These are phyloP conservation scores for Calocybe cyanea DNA, from an alignment of 768 basidiomycete genomes.

Conservation along the genomic window DNA sequence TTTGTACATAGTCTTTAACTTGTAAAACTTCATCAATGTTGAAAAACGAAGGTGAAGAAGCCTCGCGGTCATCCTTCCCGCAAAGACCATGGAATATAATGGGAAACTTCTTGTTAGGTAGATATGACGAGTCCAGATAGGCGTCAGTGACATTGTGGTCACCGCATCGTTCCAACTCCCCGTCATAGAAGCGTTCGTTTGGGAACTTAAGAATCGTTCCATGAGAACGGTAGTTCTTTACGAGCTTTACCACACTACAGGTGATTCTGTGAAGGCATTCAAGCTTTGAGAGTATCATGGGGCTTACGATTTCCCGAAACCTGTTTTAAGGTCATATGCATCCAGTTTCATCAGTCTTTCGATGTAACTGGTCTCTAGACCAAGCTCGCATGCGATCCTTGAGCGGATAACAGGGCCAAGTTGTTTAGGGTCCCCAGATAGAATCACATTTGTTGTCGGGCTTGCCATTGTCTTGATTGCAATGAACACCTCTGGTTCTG, in stretches of 20 bases:
- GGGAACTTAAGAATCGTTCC: constrained; percentile 56
- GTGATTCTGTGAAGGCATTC: neutral
- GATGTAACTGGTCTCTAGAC: constrained; percentile 56
- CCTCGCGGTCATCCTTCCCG: constrained; percentile 65
- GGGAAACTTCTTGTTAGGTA: constrained; percentile 49
- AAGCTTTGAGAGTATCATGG: neutral
- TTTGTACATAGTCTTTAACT: constrained; percentile 47
- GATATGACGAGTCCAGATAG: constrained; percentile 34
- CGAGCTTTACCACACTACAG: constrained; percentile 56
- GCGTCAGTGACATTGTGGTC: constrained; percentile 34
- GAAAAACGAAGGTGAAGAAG: constrained; percentile 67
- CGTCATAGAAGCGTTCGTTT: constrained; percentile 55
- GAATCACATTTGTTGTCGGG: constrained; percentile 48
- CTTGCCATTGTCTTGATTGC: constrained; percentile 59
- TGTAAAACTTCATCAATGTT: constrained; percentile 57
- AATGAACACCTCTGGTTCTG: constrained; percentile 64
- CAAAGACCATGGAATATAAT: constrained; percentile 57
- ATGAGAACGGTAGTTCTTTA: constrained; percentile 67
- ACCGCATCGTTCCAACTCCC: constrained; percentile 47
- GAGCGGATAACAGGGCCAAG: constrained; percentile 68
- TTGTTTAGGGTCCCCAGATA: constrained; percentile 71
- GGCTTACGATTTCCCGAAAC: constrained; percentile 26
- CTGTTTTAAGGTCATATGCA: constrained; percentile 31
- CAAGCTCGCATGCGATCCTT: constrained; percentile 48
- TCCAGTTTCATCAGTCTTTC: constrained; percentile 54